Conservation (phyloP, 441 rosid genomes). For the Jatropha multifida region DNA sequence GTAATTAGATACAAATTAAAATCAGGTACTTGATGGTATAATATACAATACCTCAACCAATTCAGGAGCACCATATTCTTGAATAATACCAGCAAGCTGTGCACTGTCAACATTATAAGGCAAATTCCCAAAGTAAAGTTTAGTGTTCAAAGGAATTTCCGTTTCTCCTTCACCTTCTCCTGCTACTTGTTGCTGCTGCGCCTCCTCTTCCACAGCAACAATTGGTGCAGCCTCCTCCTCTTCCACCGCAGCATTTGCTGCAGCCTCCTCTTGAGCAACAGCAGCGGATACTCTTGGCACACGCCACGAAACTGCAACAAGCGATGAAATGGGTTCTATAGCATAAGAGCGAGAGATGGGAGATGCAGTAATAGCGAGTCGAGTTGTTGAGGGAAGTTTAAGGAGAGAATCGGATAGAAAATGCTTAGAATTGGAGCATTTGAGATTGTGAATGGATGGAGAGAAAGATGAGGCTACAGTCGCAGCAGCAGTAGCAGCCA, state of each 20-base stretch:
- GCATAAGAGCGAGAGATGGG: conserved; percentile 21
- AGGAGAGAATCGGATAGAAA: conserved; percentile 23
- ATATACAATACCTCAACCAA: conserved; percentile 56
- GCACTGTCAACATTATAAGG: conserved; percentile 91
- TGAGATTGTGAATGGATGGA: conserved; percentile 41
- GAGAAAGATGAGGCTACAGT: conserved; percentile 42
- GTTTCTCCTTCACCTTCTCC: conserved; percentile 7
- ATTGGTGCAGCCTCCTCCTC: conserved; percentile 26
- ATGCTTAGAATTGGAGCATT: conserved; percentile 34
- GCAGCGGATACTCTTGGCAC: conserved; percentile 41
- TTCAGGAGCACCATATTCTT: conserved; percentile 73
- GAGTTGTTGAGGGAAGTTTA: conserved; percentile 24
- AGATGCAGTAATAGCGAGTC: background rate
- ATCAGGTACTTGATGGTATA: too few species aligned
- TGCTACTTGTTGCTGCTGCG: conserved; percentile 17
- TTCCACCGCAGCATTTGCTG: conserved; percentile 28
- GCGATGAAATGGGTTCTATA: conserved; percentile 24
- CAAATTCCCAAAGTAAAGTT: conserved; percentile 89
- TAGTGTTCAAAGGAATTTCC: conserved; percentile 43
- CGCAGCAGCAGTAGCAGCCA: conserved; percentile 46
- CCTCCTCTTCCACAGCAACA: conserved; percentile 29
- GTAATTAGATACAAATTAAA: background rate
- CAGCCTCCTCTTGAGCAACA: conserved; percentile 52
- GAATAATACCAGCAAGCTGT: conserved; percentile 78
- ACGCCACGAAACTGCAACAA: conserved; percentile 29